Percentiles rank a stretch among this genome's conserved stretches.
phyloP scores from a whole-genome alignment of 75 land plant species.

The Picea sitchensis region DNA sequence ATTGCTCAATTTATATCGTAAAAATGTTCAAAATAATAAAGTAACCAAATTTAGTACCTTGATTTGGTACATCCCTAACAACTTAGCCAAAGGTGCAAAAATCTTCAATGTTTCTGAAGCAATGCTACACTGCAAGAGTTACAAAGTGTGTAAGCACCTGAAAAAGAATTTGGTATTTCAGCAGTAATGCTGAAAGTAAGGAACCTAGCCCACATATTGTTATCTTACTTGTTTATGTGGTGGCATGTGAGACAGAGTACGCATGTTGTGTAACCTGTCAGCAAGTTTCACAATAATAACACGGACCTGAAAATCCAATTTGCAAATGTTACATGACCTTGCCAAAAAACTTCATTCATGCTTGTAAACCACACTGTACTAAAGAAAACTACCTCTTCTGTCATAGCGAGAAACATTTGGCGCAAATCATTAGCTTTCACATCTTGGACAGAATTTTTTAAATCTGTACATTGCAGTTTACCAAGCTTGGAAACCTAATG shows the following conservation, averaged over 20 bases:
- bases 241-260: constrained; percentile 93
- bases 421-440: constrained; percentile 96
- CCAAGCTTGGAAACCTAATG: constrained; percentile 92
- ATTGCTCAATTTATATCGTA: too few species aligned
- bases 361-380: neutral
- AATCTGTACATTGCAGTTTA: constrained; percentile 66
- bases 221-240: constrained; percentile 81
- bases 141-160: neutral
- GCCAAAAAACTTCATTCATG: neutral
- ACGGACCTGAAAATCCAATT: constrained; percentile 62
- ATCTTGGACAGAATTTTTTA: constrained; percentile 59
- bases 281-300: constrained; percentile 97
- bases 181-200: neutral
- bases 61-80: constrained; percentile 92
- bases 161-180: neutral
- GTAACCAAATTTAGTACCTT: constrained; percentile 47
- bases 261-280: constrained; percentile 96
- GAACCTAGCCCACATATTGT: neutral
- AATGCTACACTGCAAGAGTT: constrained; percentile 64
- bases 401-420: constrained; percentile 98
- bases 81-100: constrained; percentile 94
- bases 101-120: constrained; percentile 92
- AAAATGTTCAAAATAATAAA: too few species aligned
- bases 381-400: constrained; percentile 64
- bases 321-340: constrained; percentile 1